Conservation (phyloP, 2,329 filamentous ascomycete genomes). For the Colletotrichum karsti region DNA sequence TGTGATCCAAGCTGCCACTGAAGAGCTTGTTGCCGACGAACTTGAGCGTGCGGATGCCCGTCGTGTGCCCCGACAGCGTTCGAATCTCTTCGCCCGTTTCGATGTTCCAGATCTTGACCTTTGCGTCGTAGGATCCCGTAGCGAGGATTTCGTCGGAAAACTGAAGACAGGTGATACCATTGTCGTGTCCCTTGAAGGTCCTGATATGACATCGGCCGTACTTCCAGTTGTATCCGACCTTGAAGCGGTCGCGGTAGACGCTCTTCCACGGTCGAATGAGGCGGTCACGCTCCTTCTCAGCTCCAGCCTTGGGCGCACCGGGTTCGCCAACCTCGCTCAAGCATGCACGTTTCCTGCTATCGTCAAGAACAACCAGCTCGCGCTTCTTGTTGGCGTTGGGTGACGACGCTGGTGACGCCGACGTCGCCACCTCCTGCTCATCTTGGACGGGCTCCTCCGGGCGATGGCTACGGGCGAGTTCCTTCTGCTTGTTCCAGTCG, state of each 20-base stretch:
- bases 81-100: conserved; percentile 86
- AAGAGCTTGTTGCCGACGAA: conserved; percentile 94
- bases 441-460: conserved; percentile 31
- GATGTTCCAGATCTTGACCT: conserved; percentile 96
- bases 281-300: conserved; percentile 49
- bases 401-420: conserved; percentile 26
- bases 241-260: conserved; percentile 94
- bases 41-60: conserved; percentile 87
- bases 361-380: conserved; percentile 35
- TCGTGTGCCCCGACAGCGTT: conserved; percentile 84
- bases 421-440: conserved; percentile 30
- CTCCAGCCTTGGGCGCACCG: conserved; percentile 30
- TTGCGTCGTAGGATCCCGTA: conserved; percentile 94
- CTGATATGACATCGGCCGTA: conserved; percentile 88
- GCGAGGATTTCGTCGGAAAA: conserved; percentile 91
- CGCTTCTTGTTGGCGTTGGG: conserved; percentile 43
- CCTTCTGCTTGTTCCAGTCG: conserved; percentile 87
- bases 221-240: conserved; percentile 97
- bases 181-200: conserved; percentile 84
- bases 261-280: conserved; percentile 89
- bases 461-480: conserved; percentile 54
- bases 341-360: conserved; percentile 46
- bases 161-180: conserved; percentile 67
- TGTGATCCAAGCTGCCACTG: conserved; percentile 87
- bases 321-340: conserved; percentile 30